Percentiles rank a stretch among this genome's conserved stretches.
Conservation (phyloP, 495 filamentous ascomycete species). For the Terfezia claveryi region DNA sequence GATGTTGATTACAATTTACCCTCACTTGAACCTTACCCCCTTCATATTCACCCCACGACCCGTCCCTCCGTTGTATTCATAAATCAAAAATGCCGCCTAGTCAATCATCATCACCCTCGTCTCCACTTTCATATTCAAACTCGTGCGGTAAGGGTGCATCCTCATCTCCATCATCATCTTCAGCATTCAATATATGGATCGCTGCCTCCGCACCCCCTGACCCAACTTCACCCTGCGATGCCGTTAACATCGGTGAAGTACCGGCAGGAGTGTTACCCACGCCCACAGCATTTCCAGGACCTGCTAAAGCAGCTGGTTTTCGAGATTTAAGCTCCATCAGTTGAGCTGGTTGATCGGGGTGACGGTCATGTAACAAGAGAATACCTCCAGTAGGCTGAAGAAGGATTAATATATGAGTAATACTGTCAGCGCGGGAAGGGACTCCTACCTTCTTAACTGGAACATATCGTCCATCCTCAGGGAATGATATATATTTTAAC, state of each 20-base stretch:
- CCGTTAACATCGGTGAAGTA: slow-evolving; percentile 10
- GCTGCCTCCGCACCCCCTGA: slow-evolving; percentile 44
- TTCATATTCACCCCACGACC: too few species aligned
- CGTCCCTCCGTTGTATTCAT: too few species aligned
- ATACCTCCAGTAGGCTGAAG: slow-evolving; percentile 77
- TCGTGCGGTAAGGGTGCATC: slow-evolving; percentile 60
- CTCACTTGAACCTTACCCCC: too few species aligned
- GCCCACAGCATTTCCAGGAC: slow-evolving; percentile 11
- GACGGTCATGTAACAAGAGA: slow-evolving; percentile 68
- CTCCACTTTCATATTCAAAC: slow-evolving; percentile 55
- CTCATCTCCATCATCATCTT: slow-evolving; percentile 64
- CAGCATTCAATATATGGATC: slow-evolving; percentile 56
- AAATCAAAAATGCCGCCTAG: too few species aligned
- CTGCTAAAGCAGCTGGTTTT: slow-evolving; percentile 29
- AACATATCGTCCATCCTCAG: slow-evolving; percentile 59
- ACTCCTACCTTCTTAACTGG: slow-evolving; percentile 76
- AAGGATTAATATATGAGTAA: not conserved
- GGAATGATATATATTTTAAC: slow-evolving; percentile 84
- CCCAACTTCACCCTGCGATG: slow-evolving; percentile 9
- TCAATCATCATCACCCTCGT: slow-evolving; percentile 35
- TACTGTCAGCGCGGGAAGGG: not conserved
- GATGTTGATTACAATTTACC: too few species aligned
- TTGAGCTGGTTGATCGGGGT: slow-evolving; percentile 58
- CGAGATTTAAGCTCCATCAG: slow-evolving; percentile 54
- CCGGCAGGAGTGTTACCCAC: slow-evolving; percentile 10